Evolutionary conservation across 805 yeast genomes (phyloP), one percentile per base, ranked within the genome.

Genomic region (Priceomyces fermenticarens): DNA sequence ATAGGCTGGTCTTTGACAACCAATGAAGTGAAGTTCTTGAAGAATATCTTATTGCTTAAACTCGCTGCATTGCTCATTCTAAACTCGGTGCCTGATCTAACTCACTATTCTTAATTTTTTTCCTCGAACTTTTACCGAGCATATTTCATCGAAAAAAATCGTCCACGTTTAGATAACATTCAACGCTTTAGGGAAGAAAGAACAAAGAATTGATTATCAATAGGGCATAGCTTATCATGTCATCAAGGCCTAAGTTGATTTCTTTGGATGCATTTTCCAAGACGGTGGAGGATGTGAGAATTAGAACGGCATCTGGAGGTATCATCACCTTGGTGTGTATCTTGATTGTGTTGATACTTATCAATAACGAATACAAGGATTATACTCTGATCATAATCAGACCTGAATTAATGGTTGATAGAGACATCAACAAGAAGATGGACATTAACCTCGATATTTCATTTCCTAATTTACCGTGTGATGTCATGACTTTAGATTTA

Each of bases 301-400:
- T 93, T 45, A 81, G 85, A 47, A 93, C 99, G 3, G 75, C 91
- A 4, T 75, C 91, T 7, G 99, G 99, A 39, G 99, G 97, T 2
- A 53, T 88, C 20, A 86, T 93, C 54, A 88, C 98, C 2, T 54
- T 93, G 32, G 65, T 78, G 2, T 85, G 97, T 54, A 54, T 80
- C 2, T 38, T 80, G 4, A 70, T 85, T 2, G 81, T 88, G 12
- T 41, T 83, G 15, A 51, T 84, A 39, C 70, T 93, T 45, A 65
- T 89, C 37, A 43, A 81, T 25, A 80, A 80, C 49, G 98, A 93
- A 62, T 87, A 91, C 78, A 50, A 57, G 27, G 88, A 85, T 53
- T 90, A 88, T 65, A 73, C 81, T 41, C 67, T 73, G 35, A 73
- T 90, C 9, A 78, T 78, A 39, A 77, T 80, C 12, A 71, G 85